A percentile compares a stretch with the other conserved stretches of the same genome.
phyloP scores from a whole-genome alignment of 2,329 filamentous ascomycete species.

The Colletotrichum musicola region DNA sequence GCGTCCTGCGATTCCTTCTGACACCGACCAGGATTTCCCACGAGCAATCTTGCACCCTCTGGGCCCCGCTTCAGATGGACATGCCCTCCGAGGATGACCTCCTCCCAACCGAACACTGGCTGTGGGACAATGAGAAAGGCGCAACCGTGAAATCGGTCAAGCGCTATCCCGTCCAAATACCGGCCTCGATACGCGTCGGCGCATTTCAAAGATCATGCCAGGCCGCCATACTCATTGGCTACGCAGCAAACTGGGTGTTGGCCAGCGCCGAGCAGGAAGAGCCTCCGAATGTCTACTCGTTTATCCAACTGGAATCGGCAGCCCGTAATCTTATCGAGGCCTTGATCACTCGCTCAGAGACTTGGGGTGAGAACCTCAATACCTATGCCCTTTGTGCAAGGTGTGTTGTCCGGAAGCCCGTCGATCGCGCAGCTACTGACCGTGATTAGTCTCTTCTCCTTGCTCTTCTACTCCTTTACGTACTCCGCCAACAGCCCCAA shows the following conservation, averaged over 20 bases:
- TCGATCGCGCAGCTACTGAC: not conserved
- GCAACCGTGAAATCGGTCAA: constrained; percentile 43
- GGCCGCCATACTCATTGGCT: constrained; percentile 50
- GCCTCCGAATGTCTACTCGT: constrained; percentile 44
- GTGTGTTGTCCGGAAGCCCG: constrained; percentile 35
- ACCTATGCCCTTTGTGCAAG: constrained; percentile 52
- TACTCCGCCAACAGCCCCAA: constrained; percentile 42
- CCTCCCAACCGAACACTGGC: constrained; percentile 50
- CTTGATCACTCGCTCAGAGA: constrained; percentile 49
- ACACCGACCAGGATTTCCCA: constrained; percentile 46
- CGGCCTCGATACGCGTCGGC: constrained; percentile 48
- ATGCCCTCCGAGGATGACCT: constrained; percentile 52
- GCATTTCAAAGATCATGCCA: constrained; percentile 52
- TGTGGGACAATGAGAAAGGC: constrained; percentile 46
- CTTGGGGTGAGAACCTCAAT: constrained; percentile 52
- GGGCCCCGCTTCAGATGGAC: constrained; percentile 51
- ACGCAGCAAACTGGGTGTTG: constrained; percentile 45
- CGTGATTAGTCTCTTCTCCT: constrained; percentile 46
- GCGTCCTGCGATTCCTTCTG: not conserved
- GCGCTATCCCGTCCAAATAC: constrained; percentile 45
- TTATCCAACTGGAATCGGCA: constrained; percentile 49
- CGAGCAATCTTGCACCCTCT: constrained; percentile 47
- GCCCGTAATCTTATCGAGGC: constrained; percentile 49
- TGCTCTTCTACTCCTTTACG: constrained; percentile 51
- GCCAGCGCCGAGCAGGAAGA: constrained; percentile 38